phyloP scores from a whole-genome alignment of 2,329 filamentous ascomycete species.

The Clarireedia hainanense region DNA sequence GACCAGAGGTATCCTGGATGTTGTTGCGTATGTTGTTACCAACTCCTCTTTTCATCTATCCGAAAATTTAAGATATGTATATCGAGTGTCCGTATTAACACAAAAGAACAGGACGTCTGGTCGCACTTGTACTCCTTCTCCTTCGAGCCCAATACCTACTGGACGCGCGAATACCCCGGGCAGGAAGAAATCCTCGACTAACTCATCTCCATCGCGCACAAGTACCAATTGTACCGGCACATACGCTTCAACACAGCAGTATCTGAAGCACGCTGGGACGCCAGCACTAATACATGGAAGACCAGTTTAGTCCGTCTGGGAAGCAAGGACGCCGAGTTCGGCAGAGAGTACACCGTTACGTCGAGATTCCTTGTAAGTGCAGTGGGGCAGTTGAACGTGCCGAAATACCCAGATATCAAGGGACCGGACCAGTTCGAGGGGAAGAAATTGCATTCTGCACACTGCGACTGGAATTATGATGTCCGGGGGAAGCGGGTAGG shows the following conservation, averaged over 20 bases:
- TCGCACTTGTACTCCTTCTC: constrained; percentile 46
- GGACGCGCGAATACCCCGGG: constrained; percentile 47
- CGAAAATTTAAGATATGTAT: not conserved
- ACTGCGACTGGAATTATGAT: constrained; percentile 53
- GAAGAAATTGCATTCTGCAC: constrained; percentile 42
- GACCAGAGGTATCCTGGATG: constrained; percentile 49
- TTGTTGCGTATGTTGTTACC: constrained; percentile 36
- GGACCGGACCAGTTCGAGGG: constrained; percentile 39
- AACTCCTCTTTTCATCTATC: not conserved
- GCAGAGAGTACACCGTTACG: constrained; percentile 33
- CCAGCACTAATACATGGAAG: constrained; percentile 42
- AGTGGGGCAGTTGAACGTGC: constrained; percentile 50
- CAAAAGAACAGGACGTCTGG: constrained; percentile 33
- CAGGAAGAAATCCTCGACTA: constrained; percentile 53
- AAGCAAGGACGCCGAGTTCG: constrained; percentile 40
- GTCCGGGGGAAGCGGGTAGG: constrained; percentile 47
- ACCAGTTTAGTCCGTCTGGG: constrained; percentile 36
- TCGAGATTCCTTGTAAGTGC: constrained; percentile 49
- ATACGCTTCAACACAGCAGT: constrained; percentile 50
- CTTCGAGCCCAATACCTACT: constrained; percentile 51
- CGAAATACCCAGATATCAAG: constrained; percentile 42
- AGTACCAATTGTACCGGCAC: constrained; percentile 46
- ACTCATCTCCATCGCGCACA: constrained; percentile 42
- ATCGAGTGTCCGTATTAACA: not conserved
- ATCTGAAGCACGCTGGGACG: constrained; percentile 46